Percentiles rank a stretch among this genome's conserved stretches.
These are phyloP conservation scores for Pestalotiopsis fici DNA, from an alignment of 2,329 filamentous ascomycete species.

Conservation along the genomic window DNA sequence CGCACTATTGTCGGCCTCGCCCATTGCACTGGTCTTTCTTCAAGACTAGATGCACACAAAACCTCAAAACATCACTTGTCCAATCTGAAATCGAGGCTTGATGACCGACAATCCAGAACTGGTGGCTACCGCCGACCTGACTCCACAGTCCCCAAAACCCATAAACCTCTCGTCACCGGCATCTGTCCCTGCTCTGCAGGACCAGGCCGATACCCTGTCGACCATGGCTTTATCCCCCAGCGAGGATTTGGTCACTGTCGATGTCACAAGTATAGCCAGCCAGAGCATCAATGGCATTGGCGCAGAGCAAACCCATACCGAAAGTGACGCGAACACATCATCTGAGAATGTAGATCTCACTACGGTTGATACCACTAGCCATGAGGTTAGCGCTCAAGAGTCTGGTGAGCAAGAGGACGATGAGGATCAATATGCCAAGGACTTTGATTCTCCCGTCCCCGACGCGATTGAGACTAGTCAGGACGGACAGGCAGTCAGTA, in stretches of 20 bases:
- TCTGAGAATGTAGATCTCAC: neutral
- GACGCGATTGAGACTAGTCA: slow-evolving; percentile 31
- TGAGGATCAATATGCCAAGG: slow-evolving; percentile 52
- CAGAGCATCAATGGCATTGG: neutral
- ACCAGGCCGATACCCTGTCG: slow-evolving; percentile 52
- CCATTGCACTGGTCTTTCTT: neutral
- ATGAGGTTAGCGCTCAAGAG: neutral
- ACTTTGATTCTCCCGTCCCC: slow-evolving; percentile 48
- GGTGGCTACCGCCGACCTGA: slow-evolving; percentile 54
- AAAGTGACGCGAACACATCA: slow-evolving; percentile 2
- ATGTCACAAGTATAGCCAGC: neutral
- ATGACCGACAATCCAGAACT: slow-evolving; percentile 50
- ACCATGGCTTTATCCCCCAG: slow-evolving; percentile 35
- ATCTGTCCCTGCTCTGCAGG: slow-evolving; percentile 49
- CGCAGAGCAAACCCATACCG: neutral
- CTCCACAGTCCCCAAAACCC: slow-evolving; percentile 51
- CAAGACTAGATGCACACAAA: neutral
- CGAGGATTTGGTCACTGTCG: slow-evolving; percentile 20
- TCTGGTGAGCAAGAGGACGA: slow-evolving; percentile 19
- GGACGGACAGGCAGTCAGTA: slow-evolving; percentile 22
- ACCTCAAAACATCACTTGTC: neutral
- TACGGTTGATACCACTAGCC: neutral
- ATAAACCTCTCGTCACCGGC: slow-evolving; percentile 47
- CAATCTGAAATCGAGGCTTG: slow-evolving; percentile 21
- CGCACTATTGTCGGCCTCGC: neutral